These are phyloP conservation scores for Capsicum chinense DNA, from an alignment of 257 asterid genomes.

Conservation along the genomic window DNA sequence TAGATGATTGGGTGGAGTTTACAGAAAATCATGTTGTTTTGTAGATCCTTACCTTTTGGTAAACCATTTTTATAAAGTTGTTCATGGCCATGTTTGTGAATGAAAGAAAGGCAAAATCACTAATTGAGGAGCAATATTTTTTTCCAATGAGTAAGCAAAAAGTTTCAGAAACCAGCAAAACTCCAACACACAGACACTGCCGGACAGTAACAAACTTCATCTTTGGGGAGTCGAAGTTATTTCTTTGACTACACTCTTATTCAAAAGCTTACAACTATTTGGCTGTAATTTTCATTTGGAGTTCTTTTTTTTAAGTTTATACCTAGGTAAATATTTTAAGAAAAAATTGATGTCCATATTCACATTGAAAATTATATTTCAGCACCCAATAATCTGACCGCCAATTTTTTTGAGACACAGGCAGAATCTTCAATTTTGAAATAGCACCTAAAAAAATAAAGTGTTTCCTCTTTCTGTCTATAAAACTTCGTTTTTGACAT, in stretches of 20 bases:
- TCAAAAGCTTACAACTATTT: background rate
- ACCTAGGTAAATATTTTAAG: background rate
- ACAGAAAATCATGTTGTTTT: too few species aligned
- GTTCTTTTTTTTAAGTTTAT: slow-evolving; percentile 11
- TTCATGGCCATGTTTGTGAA: background rate
- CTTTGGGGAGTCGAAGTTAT: background rate
- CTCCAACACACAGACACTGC: background rate
- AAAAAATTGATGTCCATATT: background rate
- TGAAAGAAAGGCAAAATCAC: slow-evolving; percentile 1
- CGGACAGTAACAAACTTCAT: background rate
- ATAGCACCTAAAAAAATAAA: slow-evolving; percentile 5
- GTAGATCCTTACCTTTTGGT: background rate
- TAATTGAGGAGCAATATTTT: background rate
- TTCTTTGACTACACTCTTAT: background rate
- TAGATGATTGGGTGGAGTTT: too few species aligned
- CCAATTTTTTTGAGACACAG: background rate
- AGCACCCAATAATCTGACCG: background rate
- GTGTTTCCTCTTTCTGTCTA: background rate
- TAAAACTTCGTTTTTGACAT: background rate
- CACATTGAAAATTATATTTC: background rate
- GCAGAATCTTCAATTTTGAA: slow-evolving; percentile 18
- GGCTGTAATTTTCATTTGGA: background rate
- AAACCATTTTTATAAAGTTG: background rate
- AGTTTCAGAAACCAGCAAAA: background rate
- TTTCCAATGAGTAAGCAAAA: background rate